Percentiles rank a stretch among this genome's conserved stretches.
Conservation (phyloP, 2,329 filamentous ascomycete species). For the Venturia nashicola region DNA sequence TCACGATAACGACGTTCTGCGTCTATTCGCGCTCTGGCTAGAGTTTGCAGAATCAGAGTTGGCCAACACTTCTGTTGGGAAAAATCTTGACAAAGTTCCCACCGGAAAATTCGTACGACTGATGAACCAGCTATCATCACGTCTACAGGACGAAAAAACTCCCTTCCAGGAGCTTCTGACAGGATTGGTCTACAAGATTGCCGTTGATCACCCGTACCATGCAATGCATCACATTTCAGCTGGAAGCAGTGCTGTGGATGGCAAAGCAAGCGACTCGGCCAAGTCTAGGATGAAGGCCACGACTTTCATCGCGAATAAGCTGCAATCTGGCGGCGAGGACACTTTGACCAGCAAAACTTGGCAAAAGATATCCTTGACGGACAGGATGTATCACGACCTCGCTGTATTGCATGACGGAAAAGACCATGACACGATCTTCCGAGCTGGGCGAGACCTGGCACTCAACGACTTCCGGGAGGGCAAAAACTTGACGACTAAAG, state of each 20-base stretch:
- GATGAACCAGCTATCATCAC: constrained; percentile 95
- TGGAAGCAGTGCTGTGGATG: constrained; percentile 45
- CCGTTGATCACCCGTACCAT: constrained; percentile 86
- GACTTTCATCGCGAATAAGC: constrained; percentile 46
- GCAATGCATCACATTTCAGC: constrained; percentile 96
- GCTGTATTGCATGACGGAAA: constrained; percentile 53
- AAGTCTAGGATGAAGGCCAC: constrained; percentile 64
- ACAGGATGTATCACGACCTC: constrained; percentile 50
- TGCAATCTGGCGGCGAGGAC: constrained; percentile 27
- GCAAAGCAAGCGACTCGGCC: constrained; percentile 57
- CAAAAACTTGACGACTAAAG: constrained; percentile 46
- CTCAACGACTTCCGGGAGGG: constrained; percentile 54
- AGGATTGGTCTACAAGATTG: constrained; percentile 68
- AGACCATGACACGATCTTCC: constrained; percentile 37
- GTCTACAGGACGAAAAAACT: constrained; percentile 57
- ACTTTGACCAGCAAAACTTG: constrained; percentile 45
- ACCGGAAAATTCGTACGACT: constrained; percentile 85
- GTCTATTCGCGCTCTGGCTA: constrained; percentile 90
- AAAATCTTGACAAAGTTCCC: constrained; percentile 60
- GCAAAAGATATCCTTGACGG: constrained; percentile 61
- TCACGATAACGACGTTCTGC: constrained; percentile 77
- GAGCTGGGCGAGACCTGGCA: constrained; percentile 50
- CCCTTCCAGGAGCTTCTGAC: constrained; percentile 68
- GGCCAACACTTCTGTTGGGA: constrained; percentile 65
- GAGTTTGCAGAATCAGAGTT: constrained; percentile 66